These are phyloP conservation scores for Pythium diclinum DNA, from an alignment of 352 stramenopile genomes.

Conservation along the genomic window DNA sequence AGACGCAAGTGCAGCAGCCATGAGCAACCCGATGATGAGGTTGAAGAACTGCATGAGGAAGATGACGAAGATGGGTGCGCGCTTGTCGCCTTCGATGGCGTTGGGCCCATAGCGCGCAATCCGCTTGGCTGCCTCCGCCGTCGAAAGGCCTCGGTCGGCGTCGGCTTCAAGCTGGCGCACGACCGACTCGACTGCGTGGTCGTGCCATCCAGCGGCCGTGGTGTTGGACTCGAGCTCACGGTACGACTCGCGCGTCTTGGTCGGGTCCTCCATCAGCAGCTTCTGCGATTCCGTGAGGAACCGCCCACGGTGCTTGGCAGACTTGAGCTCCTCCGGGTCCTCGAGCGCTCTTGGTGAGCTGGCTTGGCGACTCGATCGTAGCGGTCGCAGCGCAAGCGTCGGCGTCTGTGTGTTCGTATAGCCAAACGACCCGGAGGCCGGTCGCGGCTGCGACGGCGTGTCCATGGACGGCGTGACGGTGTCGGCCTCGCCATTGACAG, in stretches of 20 bases:
- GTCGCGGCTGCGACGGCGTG: constrained; percentile 11
- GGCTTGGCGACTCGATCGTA: constrained; percentile 14
- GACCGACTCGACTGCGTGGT: constrained; percentile 28
- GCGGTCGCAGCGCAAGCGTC: constrained; percentile 15
- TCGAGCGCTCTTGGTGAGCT: not conserved
- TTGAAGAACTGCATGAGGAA: constrained; percentile 44
- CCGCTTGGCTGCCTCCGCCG: constrained; percentile 22
- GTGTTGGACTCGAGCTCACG: constrained; percentile 34
- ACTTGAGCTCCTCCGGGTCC: constrained; percentile 7
- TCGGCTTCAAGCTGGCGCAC: constrained; percentile 35
- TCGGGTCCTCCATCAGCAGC: constrained; percentile 30
- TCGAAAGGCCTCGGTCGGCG: constrained; percentile 16
- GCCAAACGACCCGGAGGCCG: constrained; percentile 12
- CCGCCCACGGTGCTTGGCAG: constrained; percentile 26
- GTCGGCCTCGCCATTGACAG: not conserved
- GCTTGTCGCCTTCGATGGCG: constrained; percentile 27
- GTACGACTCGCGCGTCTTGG: constrained; percentile 39
- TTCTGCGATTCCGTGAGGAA: constrained; percentile 41
- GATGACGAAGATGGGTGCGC: constrained; percentile 27
- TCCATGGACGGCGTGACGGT: constrained; percentile 9
- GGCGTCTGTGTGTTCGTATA: constrained; percentile 29
- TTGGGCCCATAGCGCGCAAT: constrained; percentile 26
- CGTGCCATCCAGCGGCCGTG: constrained; percentile 30
- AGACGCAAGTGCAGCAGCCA: constrained; percentile 35
- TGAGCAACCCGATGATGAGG: constrained; percentile 38